phyloP scores from a whole-genome alignment of 306 rosid genomes.

The Sechiopsis laciniata region DNA sequence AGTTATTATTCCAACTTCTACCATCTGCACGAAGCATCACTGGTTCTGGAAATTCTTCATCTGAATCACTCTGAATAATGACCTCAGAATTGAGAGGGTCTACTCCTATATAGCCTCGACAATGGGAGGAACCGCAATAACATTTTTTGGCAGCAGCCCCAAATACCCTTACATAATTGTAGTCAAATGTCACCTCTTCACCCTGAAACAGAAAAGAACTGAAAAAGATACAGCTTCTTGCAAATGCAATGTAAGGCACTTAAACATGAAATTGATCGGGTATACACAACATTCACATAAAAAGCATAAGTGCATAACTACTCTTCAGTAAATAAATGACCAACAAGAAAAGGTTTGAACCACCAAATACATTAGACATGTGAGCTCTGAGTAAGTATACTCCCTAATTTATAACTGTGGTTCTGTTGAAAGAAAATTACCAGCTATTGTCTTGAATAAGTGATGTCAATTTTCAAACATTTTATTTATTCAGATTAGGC shows the following conservation, averaged over 20 bases:
- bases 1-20: slow-evolving; percentile 28
- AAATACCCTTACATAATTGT: slow-evolving; percentile 97
- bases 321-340: background rate
- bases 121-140: slow-evolving; percentile 65
- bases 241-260: slow-evolving; percentile 1
- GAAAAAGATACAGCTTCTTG: slow-evolving; percentile 12
- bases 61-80: slow-evolving; percentile 82
- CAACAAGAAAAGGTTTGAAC: background rate
- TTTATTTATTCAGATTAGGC: background rate
- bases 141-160: slow-evolving; percentile 99
- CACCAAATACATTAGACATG: background rate
- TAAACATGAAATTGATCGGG: slow-evolving; percentile 4
- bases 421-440: background rate
- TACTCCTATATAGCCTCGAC: slow-evolving; percentile 94
- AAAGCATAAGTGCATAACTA: background rate
- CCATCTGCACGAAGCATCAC: slow-evolving; percentile 53
- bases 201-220: slow-evolving; percentile 46
- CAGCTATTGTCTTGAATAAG: background rate
- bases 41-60: slow-evolving; percentile 88
- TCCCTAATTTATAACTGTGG: background rate
- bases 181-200: slow-evolving; percentile 99
- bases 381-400: background rate
- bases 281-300: background rate
- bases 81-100: slow-evolving; percentile 68
- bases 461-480: background rate